phyloP scores from a whole-genome alignment of 2,329 filamentous ascomycete species.

The Fusarium torulosum region DNA sequence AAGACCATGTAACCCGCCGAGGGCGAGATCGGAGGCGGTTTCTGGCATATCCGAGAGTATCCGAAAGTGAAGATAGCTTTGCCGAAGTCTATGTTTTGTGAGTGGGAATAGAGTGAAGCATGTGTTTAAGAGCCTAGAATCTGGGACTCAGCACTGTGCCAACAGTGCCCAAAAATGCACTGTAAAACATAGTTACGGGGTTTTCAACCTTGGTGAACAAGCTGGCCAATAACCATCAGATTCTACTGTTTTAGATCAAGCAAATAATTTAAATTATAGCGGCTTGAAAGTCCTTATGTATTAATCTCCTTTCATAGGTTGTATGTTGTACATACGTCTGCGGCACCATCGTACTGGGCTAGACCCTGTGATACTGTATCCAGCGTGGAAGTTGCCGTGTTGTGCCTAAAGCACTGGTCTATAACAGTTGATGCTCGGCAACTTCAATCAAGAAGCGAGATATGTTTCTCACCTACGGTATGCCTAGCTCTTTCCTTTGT shows the following conservation, averaged over 20 bases:
- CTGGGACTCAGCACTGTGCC: background rate
- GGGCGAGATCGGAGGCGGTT: background rate
- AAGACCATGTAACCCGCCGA: conserved; percentile 19
- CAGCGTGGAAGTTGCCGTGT: background rate
- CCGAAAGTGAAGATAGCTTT: background rate
- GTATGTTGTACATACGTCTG: background rate
- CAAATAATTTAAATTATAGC: background rate
- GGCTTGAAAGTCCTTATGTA: background rate
- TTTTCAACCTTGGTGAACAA: background rate
- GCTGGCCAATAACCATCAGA: background rate
- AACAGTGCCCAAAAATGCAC: background rate
- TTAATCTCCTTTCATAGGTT: background rate
- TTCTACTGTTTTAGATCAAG: background rate
- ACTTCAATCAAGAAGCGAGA: background rate
- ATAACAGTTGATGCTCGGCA: background rate
- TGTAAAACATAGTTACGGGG: background rate
- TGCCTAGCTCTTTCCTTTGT: conserved; percentile 65
- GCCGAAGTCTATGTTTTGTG: background rate
- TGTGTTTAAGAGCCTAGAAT: background rate
- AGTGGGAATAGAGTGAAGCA: background rate
- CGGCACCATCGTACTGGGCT: background rate
- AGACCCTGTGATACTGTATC: background rate
- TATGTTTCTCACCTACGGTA: conserved; percentile 30
- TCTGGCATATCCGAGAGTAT: conserved; percentile 1
- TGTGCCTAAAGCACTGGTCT: background rate